Evolutionary conservation across 306 rosid species (phyloP).

Genomic region (Abrus pulchellus): DNA sequence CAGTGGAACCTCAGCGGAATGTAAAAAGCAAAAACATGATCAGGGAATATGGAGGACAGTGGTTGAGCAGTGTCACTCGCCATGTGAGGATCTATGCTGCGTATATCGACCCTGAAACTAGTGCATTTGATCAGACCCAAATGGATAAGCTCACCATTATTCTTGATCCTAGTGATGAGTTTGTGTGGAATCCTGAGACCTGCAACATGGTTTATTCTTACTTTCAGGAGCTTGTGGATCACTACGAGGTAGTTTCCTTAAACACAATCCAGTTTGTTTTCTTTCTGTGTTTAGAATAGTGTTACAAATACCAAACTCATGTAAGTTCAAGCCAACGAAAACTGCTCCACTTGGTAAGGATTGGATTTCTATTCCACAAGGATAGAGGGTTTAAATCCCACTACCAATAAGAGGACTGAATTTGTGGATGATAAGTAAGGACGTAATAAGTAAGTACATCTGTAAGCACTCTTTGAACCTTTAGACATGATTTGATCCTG

Average conservation of each 20-base stretch:
- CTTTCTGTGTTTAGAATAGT: conserved; percentile 4
- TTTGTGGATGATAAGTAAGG: too few species aligned
- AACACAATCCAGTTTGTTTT: neutral
- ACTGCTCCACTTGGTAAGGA: too few species aligned
- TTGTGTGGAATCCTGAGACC: conserved; percentile 85
- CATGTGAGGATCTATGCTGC: conserved; percentile 86
- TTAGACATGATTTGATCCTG: too few species aligned
- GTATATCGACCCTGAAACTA: conserved; percentile 80
- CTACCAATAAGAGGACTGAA: too few species aligned
- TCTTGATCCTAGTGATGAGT: conserved; percentile 92
- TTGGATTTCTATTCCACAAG: too few species aligned
- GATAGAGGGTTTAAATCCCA: too few species aligned
- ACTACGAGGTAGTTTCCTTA: conserved; percentile 75
- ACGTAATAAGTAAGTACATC: too few species aligned
- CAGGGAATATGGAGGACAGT: conserved; percentile 94
- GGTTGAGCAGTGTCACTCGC: conserved; percentile 50
- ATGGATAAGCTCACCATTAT: conserved; percentile 91
- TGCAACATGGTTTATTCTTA: conserved; percentile 76
- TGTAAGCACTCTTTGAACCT: too few species aligned
- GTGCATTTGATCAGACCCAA: conserved; percentile 91
- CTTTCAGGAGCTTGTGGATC: conserved; percentile 97
- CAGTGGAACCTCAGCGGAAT: conserved; percentile 79
- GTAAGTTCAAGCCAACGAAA: neutral
- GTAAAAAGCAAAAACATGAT: conserved; percentile 85
- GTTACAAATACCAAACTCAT: conserved; percentile 13